phyloP scores from a whole-genome alignment of 345 rosid genomes.

The Alliaria petiolata region DNA sequence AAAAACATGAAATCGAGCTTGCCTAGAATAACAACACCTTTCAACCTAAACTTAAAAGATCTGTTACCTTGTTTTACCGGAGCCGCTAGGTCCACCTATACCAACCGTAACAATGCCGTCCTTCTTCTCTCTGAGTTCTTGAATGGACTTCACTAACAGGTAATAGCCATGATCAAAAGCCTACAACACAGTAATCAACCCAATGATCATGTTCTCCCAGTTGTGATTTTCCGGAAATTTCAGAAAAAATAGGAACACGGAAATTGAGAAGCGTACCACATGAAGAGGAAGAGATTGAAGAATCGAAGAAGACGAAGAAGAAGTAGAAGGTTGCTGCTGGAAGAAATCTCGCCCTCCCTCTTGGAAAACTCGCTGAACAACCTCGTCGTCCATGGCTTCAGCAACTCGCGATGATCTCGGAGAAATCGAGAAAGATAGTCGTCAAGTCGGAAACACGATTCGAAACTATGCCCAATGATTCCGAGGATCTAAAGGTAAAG shows the following conservation, averaged over 20 bases:
- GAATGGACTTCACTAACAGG: conserved; percentile 85
- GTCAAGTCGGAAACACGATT: neutral
- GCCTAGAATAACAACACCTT: neutral
- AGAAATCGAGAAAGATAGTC: neutral
- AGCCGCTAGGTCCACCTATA: conserved; percentile 98
- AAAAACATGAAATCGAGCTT: conserved; percentile 8
- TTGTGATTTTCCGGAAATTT: neutral
- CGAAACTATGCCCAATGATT: neutral
- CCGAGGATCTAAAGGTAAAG: conserved; percentile 2
- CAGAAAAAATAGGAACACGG: neutral
- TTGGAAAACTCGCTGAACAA: conserved; percentile 89
- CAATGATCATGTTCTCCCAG: neutral
- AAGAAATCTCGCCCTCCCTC: conserved; percentile 90
- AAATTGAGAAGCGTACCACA: conserved; percentile 47
- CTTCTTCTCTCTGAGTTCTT: conserved; percentile 94
- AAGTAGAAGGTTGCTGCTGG: conserved; percentile 79
- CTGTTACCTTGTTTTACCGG: conserved; percentile 85
- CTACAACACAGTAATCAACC: conserved; percentile 34
- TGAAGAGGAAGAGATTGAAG: conserved; percentile 96
- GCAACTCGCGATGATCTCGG: conserved; percentile 20
- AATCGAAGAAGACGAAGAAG: conserved; percentile 79
- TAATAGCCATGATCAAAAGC: conserved; percentile 92
- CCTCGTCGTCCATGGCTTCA: conserved; percentile 73
- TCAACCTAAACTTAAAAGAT: neutral
- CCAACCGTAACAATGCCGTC: conserved; percentile 88